phyloP scores from a whole-genome alignment of 1,284 basidiomycete species.

The Rhodotorula sp. region DNA sequence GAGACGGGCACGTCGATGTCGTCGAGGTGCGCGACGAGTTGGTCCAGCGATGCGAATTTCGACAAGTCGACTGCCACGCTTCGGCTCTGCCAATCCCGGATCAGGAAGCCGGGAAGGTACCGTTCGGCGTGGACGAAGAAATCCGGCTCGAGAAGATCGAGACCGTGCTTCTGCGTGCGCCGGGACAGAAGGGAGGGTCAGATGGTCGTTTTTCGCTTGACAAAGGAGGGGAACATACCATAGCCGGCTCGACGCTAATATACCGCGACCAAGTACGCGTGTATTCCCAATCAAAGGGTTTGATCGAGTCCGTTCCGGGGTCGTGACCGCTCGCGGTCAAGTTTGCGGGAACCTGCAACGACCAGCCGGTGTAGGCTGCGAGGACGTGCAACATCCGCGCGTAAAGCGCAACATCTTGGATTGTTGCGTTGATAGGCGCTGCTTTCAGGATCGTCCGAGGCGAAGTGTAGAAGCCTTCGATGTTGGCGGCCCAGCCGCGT shows the following conservation, averaged over 20 bases:
- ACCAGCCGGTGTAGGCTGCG: background rate
- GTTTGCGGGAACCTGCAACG: background rate
- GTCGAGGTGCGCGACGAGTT: background rate
- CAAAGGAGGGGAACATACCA: background rate
- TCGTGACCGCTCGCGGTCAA: background rate
- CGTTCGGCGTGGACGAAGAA: slow-evolving; percentile 8
- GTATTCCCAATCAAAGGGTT: background rate
- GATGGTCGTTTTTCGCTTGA: background rate
- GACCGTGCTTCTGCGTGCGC: background rate
- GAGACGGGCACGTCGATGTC: background rate
- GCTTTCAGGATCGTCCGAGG: slow-evolving; percentile 2
- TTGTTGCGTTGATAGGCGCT: background rate
- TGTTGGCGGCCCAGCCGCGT: slow-evolving; percentile 10
- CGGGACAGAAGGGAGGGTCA: no score
- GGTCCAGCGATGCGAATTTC: background rate
- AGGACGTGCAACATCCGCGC: background rate
- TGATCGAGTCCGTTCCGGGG: no score
- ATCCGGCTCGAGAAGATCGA: slow-evolving; percentile 12
- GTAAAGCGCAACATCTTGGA: background rate
- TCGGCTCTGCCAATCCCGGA: background rate
- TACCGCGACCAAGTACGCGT: background rate
- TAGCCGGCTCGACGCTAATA: slow-evolving; percentile 1
- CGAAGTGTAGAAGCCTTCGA: slow-evolving; percentile 8
- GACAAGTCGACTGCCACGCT: background rate
- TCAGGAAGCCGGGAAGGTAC: background rate